Evolutionary conservation across 768 basidiomycete genomes (phyloP).

Genomic region (Lentinus tigrinus): DNA sequence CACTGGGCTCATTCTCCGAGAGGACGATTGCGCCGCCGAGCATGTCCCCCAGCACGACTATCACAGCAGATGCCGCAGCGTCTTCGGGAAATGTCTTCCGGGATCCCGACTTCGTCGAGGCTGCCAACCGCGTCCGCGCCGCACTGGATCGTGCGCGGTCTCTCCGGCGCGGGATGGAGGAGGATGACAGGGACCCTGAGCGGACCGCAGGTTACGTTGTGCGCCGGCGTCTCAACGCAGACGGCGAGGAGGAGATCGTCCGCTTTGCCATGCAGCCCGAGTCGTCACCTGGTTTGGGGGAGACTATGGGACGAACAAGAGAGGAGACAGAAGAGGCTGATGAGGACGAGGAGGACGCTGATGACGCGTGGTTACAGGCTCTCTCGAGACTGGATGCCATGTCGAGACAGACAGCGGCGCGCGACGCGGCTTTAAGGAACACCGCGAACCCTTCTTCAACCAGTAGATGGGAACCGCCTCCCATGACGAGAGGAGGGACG

Average conservation of each 20-base stretch:
- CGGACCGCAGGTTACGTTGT: constrained; percentile 13
- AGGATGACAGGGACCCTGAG: neutral
- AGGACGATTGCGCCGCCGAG: neutral
- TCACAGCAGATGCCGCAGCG: neutral
- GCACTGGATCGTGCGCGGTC: neutral
- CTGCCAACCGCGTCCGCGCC: neutral
- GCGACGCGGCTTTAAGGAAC: neutral
- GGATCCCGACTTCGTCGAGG: neutral
- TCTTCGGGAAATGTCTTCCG: neutral
- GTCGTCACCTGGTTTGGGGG: neutral
- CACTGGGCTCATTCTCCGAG: neutral
- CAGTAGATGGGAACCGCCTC: neutral
- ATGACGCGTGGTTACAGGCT: constrained; percentile 2
- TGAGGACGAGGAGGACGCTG: neutral
- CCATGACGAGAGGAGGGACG: neutral
- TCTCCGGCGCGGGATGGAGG: neutral
- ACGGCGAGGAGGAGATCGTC: constrained; percentile 15
- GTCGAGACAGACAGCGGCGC: neutral
- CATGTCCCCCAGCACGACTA: neutral
- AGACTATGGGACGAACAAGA: neutral
- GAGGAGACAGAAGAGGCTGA: constrained; percentile 1
- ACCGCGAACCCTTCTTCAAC: neutral
- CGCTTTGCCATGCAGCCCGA: neutral
- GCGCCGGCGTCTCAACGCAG: constrained; percentile 16
- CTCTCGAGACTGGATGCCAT: constrained; percentile 2